Base-by-base conservation (phyloP, 129 eudicot genomes). In the Flaveria trinervia region DNA sequence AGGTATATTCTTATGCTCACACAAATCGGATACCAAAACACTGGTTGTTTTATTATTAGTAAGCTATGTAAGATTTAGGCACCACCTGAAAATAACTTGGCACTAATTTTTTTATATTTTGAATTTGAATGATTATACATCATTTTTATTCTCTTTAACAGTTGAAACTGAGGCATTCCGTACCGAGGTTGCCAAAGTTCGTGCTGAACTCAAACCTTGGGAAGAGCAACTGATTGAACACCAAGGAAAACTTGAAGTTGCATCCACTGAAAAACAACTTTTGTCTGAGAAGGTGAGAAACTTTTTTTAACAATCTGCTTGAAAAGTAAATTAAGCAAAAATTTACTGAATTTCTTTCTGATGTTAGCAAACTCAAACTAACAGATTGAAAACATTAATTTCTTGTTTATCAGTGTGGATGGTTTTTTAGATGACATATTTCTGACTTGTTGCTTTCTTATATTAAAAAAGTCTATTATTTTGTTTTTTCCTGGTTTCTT, bases 151-250 rank as follows among this genome's bases (percentile, higher is more conserved):
- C n/a, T 39, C 7, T 28, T 73, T 14, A 45, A 72, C 84, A 94
- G 98, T 65, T 85, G 98, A 94, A 84, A 91, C 98, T 11, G 98
- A 94, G 89, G 80, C 23, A 65, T 91, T 84, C 73, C 92, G 88
- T 46, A 36, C 79, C 56, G 93, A 94, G 85, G 87, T 91, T 73
- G 80, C 86, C 25, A 89, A 84, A 74, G 92, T 91, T 76, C 97
- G 97, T 49, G 75, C 86, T 72, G 93, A 94, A 72, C 73, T 94
- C 30, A 87, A 91, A 77, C 98, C 98, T 39, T 94, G 98, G 98
- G 98, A 94, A 70, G 88, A 87, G 64, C 88, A 94, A 50, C 66
- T 94, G 77, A 89, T 94, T 79, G 96, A 94, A 77, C 89, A 90
- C 74, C 87, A 83, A 68, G 96, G 97, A 52, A 89, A 94, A 70